Evolutionary conservation across 768 basidiomycete species (phyloP), one percentile per base, ranked within the genome.

Genomic region (Boletus rufocinnamomeus): DNA sequence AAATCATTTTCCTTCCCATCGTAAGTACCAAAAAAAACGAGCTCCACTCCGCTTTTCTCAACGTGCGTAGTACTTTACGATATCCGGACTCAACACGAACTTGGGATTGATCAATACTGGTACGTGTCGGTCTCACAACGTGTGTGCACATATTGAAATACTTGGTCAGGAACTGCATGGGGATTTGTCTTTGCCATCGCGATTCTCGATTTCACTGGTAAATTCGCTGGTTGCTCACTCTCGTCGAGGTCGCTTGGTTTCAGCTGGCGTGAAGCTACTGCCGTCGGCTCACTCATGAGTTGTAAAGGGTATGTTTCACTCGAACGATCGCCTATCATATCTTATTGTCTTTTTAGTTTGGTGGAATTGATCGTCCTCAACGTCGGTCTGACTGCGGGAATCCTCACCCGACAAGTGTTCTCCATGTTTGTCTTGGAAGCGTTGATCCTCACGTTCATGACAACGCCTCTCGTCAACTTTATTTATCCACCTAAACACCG

Each of bases 321-420:
- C 47, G 28, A 0, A 34, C 1, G 35, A 17, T 59, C 37, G 35
- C 50, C 57, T 17, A 10, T 21, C 2, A 2, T 57, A 28, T 52
- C 60, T 66, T 25, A 66, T 21, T 34, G 21, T 53, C 32, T 5
- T 17, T 21, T 21, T 50, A 91, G 90, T 45, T 80, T 97, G 5
- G 92, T 98, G 11, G 95, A 97, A 66, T 78, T 98, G 47, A 97
- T 98, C 66, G 96, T 98, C 13, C 87, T 98, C 61, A 99, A 98
- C 63, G 93, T 98, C 62, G 95, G 96, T 2, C 76, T 95, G 14
- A 77, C 80, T 2, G 93, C 91, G 6, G 81, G 82, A 0, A 95
- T 96, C 61, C 79, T 98, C 48, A 81, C 85, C 1, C 79, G 78
- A 76, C 80, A 82, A 17, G 89, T 97, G 14, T 96, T 98, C 77